Evolutionary conservation across 129 eudicot species (phyloP), one percentile per base, ranked within the genome.

Genomic region (Gnaphalium uliginosum): DNA sequence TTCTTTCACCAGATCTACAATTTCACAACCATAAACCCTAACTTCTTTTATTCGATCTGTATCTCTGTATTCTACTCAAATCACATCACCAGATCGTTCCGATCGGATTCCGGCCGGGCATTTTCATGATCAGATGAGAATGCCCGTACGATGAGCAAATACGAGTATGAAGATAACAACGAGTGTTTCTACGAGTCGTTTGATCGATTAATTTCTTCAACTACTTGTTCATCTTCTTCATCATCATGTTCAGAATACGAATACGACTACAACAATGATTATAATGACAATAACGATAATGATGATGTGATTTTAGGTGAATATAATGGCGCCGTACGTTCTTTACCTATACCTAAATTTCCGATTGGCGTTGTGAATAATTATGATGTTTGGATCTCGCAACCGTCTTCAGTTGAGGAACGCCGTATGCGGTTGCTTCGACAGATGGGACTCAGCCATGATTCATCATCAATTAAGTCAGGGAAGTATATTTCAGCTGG

Each of bases 351-450:
- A 51, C 89, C 90, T 59, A 92, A 78, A 58, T 86, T 86, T 74
- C 92, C 96, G 3, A 68, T 66, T 78, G 88, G 86, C 27, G 71
- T 83, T 39, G 81, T 83, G 4, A 76, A 80, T 29, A 89, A 81
- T 83, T 94, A 89, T 76, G 98, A 89, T 76, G 81, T 90, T 46
- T 94, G 98, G 98, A 85, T 87, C 82, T 90, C 98, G 7, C 78
- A 80, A 35, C 96, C 97, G 23, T 77, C 88, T 5, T 90, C 98
- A 4, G 86, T 94, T 4, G 88, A 87, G 32, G 97, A 94, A 80
- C 97, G 98, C 73, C 98, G 98, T 17, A 30, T 84, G 65, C 91
- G 96, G 43, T 84, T 94, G 66, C 89, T 94, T 51, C 81, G 80
- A 8, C 87, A 77, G 74, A 80, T 94, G 83, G 98, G 98, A 1